Percentiles rank a stretch among this genome's conserved stretches.
phyloP scores from a whole-genome alignment of 2,329 filamentous ascomycete species.

The Pestalotiopsis sp. region DNA sequence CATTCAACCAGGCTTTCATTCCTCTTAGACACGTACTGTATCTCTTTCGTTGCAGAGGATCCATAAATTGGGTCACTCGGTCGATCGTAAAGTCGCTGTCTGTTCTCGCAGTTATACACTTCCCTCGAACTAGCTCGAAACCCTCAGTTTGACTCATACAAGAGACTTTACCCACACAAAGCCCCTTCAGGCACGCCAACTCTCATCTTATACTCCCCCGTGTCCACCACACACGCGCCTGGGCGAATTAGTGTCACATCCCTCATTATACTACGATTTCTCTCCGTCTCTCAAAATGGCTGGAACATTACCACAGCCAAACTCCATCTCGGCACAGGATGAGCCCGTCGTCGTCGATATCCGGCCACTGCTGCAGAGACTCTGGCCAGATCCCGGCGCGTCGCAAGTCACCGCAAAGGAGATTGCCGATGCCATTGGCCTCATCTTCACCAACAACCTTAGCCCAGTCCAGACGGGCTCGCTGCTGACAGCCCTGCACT shows the following conservation, averaged over 20 bases:
- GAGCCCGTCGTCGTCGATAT: constrained; percentile 52
- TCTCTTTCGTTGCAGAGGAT: neutral
- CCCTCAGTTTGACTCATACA: neutral
- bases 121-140: neutral
- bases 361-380: constrained; percentile 71
- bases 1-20: neutral
- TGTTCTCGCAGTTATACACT: neutral
- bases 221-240: neutral
- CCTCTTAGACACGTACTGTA: neutral
- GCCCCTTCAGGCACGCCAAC: no score
- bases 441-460: constrained; percentile 89
- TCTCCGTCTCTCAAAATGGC: neutral
- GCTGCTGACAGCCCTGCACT: constrained; percentile 88
- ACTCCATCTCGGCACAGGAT: constrained; percentile 21
- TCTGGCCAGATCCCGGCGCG: constrained; percentile 62
- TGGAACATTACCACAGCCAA: constrained; percentile 16
- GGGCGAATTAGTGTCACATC: neutral
- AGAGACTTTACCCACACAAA: neutral
- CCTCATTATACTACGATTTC: neutral
- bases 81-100: neutral
- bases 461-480: constrained; percentile 88
- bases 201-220: neutral
- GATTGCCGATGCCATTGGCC: constrained; percentile 85
- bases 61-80: neutral
- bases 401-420: constrained; percentile 70